phyloP scores from a whole-genome alignment of 139 green algal genomes.

The Raphidocelis subcapitata region DNA sequence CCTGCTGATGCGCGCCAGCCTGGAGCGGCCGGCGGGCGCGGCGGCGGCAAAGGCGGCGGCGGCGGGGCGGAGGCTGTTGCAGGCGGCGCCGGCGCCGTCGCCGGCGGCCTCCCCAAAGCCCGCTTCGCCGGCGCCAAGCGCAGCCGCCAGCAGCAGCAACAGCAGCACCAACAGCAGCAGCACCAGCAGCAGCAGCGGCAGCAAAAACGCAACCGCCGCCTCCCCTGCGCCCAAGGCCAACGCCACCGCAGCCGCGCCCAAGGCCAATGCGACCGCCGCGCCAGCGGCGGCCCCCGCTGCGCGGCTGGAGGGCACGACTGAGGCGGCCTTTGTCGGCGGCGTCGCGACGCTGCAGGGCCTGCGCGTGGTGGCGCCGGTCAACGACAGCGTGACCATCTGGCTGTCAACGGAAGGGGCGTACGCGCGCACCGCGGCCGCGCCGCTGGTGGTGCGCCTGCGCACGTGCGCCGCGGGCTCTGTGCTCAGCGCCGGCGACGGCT shows the following conservation, averaged over 20 bases:
- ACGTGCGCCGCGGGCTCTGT: background rate
- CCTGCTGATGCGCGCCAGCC: constrained; percentile 3
- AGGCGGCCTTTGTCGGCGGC: background rate
- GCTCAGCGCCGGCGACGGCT: background rate
- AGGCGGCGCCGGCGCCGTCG: background rate
- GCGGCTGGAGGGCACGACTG: background rate
- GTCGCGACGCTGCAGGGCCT: constrained; percentile 11
- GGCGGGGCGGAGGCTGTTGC: background rate
- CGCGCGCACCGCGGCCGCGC: constrained; percentile 4
- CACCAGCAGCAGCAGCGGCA: background rate
- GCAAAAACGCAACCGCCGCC: background rate
- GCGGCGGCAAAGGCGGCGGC: background rate
- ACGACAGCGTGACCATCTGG: constrained; percentile 19
- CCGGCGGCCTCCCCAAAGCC: background rate
- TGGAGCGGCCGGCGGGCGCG: background rate
- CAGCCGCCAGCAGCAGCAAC: background rate
- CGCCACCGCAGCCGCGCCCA: background rate
- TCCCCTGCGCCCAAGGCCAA: background rate
- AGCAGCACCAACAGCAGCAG: background rate
- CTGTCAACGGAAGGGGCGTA: background rate
- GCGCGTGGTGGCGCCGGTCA: constrained; percentile 1
- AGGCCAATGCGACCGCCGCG: too few relatives aligned
- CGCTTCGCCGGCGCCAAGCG: background rate
- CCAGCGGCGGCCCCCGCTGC: background rate
- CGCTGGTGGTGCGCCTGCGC: constrained; percentile 10